Evolutionary conservation across 2,329 filamentous ascomycete genomes (phyloP), one percentile per base, ranked within the genome.

Genomic region (Karstenula rhodostoma): DNA sequence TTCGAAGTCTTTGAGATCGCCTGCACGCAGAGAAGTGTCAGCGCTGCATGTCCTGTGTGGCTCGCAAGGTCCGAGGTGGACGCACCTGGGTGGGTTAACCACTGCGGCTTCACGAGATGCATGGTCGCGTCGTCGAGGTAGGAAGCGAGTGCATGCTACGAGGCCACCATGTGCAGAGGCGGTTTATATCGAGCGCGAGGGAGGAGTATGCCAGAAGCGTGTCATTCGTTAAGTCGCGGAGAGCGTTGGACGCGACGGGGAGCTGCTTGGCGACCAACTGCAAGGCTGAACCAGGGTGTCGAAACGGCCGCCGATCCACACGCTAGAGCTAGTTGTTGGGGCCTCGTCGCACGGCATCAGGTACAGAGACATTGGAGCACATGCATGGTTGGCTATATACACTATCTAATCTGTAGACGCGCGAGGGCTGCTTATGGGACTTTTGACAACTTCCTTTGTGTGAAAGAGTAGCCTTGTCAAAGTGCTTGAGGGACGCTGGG

Each of bases 1-100:
- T 81, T 99, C 95, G 76, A 96, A 96, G 77, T 98, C 94, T 77
- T 97, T 98, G 78, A 96, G 92, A 83, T 99, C 95, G 77, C 94
- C 91, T 92, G 72, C 53, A 68, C 58, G 55, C 57, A 58, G 53
- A 56, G n/a, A 25, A 10, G 25, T 8, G 52, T 55, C 52, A 55
- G 52, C 29, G 40, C 10, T 33, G 27, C 42, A 42, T 46, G 40
- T 46, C 37, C 10, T 46, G n/a, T 10, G 40, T 13, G 19, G 37
- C 27, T 42, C 22, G 42, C 15, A n/a, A 15, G 25, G 52, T 37
- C 23, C 29, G 27, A 46, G 63, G 63, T 68, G 67, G 59, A 78
- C 81, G 65, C 82, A 91, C 90, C 94, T 81, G 92, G 93, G 83
- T 97, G 94, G 78, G 91, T 94, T 73, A 98, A 89, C 94, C 94